phyloP scores from a whole-genome alignment of 257 asterid genomes.

The Solanum medicagineum region DNA sequence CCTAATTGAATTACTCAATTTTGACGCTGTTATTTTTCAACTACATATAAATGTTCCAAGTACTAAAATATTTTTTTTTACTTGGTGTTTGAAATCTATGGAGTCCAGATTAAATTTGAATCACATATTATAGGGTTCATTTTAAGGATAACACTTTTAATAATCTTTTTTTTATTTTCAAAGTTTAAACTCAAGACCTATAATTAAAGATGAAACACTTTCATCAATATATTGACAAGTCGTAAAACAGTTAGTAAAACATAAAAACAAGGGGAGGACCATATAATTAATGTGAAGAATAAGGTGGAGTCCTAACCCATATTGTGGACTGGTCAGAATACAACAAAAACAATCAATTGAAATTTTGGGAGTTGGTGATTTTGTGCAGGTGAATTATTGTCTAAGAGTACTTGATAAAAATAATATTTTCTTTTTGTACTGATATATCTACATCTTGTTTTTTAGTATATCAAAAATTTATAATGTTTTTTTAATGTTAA shows the following conservation, averaged over 20 bases:
- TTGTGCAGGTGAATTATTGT: slow-evolving; percentile 23
- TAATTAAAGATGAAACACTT: too few species aligned
- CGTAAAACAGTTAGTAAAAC: not conserved
- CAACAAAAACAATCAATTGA: slow-evolving; percentile 10
- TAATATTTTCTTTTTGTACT: not conserved
- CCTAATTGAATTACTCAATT: not conserved
- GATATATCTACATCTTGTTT: not conserved
- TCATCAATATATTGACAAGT: not conserved
- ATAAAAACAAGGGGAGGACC: slow-evolving; percentile 19
- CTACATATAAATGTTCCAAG: not conserved
- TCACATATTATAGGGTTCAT: too few species aligned
- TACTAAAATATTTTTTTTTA: not conserved
- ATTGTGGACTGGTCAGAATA: not conserved
- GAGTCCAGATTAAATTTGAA: too few species aligned
- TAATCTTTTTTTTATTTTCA: too few species aligned
- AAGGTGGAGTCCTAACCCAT: not conserved
- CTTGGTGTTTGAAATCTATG: rapidly evolving
- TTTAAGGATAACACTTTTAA: too few species aligned
- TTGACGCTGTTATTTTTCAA: not conserved
- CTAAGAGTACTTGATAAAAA: not conserved
- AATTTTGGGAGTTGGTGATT: not conserved
- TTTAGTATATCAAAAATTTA: not conserved
- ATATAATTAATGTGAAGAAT: slow-evolving; percentile 16
- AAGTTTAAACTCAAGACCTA: rapidly evolving
- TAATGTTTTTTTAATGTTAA: not conserved